Conservation (phyloP, 768 basidiomycete species). For the Naematelia aurantialba region DNA sequence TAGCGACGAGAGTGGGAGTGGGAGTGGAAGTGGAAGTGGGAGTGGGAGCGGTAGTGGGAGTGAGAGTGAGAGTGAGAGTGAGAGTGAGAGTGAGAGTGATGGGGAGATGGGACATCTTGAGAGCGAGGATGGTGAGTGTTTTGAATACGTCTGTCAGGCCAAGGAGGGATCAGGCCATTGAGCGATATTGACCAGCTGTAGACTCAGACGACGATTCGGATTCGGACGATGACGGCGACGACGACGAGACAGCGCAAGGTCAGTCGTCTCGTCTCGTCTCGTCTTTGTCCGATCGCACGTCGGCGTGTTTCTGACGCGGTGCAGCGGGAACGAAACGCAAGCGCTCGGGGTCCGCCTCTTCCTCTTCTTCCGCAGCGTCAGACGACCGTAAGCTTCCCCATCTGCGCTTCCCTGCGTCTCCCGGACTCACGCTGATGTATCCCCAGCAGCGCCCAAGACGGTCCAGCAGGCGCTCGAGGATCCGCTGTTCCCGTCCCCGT, state of each 20-base stretch:
- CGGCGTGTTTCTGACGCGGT: neutral
- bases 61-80: slow-evolving; percentile 15
- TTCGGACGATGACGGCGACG: slow-evolving; percentile 6
- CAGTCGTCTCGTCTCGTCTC: neutral
- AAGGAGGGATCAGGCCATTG: no score
- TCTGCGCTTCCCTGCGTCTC: neutral
- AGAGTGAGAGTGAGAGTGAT: slow-evolving; percentile 16
- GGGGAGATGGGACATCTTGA: slow-evolving; percentile 16
- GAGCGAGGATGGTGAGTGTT: slow-evolving; percentile 11
- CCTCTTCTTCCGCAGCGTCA: neutral
- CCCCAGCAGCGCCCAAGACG: slow-evolving; percentile 24
- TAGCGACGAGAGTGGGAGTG: slow-evolving; percentile 14
- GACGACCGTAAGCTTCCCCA: neutral
- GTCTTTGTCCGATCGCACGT: neutral
- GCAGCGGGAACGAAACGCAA: slow-evolving; percentile 5
- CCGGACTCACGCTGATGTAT: neutral
- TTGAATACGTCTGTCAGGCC: neutral
- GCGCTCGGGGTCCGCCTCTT: neutral
- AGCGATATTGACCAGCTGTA: no score
- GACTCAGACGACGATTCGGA: slow-evolving; percentile 7
- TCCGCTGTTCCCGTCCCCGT: slow-evolving; percentile 24
- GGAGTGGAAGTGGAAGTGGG: slow-evolving; percentile 13
- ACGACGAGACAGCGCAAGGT: no score
- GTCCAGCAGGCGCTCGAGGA: slow-evolving; percentile 21
- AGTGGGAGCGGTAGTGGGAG: slow-evolving; percentile 13